These are phyloP conservation scores for Apiospora pterosperma DNA, from an alignment of 2,329 filamentous ascomycete species.

Conservation along the genomic window DNA sequence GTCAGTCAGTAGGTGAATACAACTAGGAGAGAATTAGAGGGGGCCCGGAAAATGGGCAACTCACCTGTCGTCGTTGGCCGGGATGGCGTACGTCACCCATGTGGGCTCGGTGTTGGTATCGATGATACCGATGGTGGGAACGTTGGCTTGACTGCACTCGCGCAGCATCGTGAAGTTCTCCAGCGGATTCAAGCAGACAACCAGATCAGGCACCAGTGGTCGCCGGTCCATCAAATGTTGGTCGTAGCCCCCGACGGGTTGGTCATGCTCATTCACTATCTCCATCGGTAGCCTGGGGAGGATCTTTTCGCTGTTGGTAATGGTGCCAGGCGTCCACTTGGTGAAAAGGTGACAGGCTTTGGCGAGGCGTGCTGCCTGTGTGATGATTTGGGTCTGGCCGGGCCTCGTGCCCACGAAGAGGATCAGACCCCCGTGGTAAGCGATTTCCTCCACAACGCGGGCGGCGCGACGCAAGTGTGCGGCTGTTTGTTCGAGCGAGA, in stretches of 20 bases:
- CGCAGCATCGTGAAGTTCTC: constrained; percentile 90
- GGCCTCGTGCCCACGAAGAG: constrained; percentile 86
- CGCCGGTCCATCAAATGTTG: constrained; percentile 59
- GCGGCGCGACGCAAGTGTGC: constrained; percentile 88
- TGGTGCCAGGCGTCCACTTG: constrained; percentile 85
- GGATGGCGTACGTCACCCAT: constrained; percentile 94
- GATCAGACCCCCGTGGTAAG: constrained; percentile 77
- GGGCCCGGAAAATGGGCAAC: not conserved
- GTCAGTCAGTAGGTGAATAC: constrained; percentile 14
- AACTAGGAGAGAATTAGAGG: not conserved
- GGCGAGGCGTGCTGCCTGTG: constrained; percentile 74
- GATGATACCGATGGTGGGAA: constrained; percentile 91
- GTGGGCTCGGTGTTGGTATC: constrained; percentile 92
- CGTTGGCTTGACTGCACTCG: constrained; percentile 82
- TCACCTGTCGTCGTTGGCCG: constrained; percentile 91
- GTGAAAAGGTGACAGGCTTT: constrained; percentile 85
- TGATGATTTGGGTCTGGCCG: constrained; percentile 77
- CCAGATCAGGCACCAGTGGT: constrained; percentile 80
- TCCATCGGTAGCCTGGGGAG: constrained; percentile 66
- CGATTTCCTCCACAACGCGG: constrained; percentile 86
- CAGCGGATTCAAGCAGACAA: constrained; percentile 86
- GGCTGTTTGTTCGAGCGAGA: constrained; percentile 84
- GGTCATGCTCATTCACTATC: constrained; percentile 75
- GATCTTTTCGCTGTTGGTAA: constrained; percentile 92
- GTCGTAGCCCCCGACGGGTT: constrained; percentile 58